Evolutionary conservation across 345 rosid species (phyloP), one percentile per base, ranked within the genome.

Genomic region (Pistacia atlantica): DNA sequence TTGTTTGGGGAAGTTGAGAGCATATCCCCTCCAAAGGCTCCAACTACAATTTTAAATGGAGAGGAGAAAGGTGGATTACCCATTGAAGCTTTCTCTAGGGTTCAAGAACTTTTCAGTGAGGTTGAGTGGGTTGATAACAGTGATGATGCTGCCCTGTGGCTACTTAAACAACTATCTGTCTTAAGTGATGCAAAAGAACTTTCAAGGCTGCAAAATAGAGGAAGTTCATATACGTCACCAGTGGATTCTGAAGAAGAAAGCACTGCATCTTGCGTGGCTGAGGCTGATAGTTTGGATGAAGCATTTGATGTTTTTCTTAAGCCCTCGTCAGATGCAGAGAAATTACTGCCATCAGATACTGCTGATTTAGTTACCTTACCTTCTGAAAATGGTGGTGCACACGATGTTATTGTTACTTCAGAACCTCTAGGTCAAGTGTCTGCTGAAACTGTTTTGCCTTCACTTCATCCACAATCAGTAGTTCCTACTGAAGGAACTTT

Each of bases 41-140:
- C 92, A 58, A 87, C 85, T 33, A 74, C 91, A 73, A 82, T 92
- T 68, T 81, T 93, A 80, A 92, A 89, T 85, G 97, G 97, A 35
- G 98, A 96, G 85, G 98, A 90, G 85, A 93, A 92, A 83, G 97
- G 98, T 72, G 99, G 99, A 80, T 83, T 96, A 82, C 99, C 99
- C 52, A 89, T 96, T 77, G 99, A 96, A 89, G 99, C 98, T 37
- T 96, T 96, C 87, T 96, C 98, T 62, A 88, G 88, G 80, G 98
- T 96, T 81, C 98, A 93, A 87, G 98, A 96, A 81, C 97, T 96
- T 83, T 96, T 96, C 78, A 93, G 85, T 77, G 97, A 93, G 62
- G 86, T 83, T 82, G 97, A 96, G 68, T 96, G 93, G 97, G 91
- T 86, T 71, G 98, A 93, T 80, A 86, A 78, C 82, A 87, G 83